Evolutionary conservation across 192 early-diverging fungal species (phyloP), one percentile per base, ranked within the genome.

Genomic region (Coemansia sp.): DNA sequence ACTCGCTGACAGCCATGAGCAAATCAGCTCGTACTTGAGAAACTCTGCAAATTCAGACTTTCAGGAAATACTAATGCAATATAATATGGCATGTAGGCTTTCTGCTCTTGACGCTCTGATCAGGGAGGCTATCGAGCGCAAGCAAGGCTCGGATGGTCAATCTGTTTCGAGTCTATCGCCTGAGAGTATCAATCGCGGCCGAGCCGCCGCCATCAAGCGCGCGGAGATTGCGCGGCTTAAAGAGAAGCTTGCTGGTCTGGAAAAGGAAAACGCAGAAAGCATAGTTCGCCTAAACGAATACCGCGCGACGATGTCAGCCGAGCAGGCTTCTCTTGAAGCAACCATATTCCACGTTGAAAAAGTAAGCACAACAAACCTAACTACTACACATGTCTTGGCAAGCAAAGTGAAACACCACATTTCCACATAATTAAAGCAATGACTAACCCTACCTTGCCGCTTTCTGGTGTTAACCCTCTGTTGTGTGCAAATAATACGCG

Each of bases 31-130:
- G 9, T 83, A 83, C 54, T 57, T 83, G 43, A 56, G 72, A 42
- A 83, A 83, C 72, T 83, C 80, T 44, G 75, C 80, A 12, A 76
- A 83, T 44, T 53, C 71, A 0, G 80, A 83, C 53, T 83, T 83
- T 45, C 75, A 76, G 48, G 71, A 75, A 9, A 83, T 83, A 41
- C 67, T 83, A 10, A 83, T 83, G 80, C 80, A 83, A 64, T 83
- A 83, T 44, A 72, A 76, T 26, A 83, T 83, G 74, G 63, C 58
- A 6, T 67, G 38, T 42, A 83, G 77, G 60, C 72, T 83, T 3
- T 52, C 69, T 8, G 61, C 44, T 18, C 80, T 83, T 11, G 80
- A 83, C 49, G 53, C 52, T 32, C 70, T 81, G n/a, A 70, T 81
- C 19, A 67, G 64, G 43, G 73, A 72, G 5, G 79, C 79, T 9